These are phyloP conservation scores for Trebouxia gelatinosa DNA, from an alignment of 163 green algal species.

Conservation along the genomic window DNA sequence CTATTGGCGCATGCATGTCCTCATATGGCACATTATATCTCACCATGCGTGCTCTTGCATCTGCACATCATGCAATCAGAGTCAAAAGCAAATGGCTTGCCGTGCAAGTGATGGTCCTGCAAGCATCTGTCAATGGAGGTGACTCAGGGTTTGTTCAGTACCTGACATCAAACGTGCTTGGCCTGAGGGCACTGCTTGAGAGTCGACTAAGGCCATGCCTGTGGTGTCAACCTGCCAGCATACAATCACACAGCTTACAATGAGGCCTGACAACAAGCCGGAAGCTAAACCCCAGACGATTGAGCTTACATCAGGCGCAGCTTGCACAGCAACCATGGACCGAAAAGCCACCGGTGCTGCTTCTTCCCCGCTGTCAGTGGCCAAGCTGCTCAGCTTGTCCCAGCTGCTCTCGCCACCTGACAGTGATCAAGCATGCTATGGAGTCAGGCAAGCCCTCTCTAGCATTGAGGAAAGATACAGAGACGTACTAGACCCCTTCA, in stretches of 20 bases:
- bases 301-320: constrained; percentile 10
- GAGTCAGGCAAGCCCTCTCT: too few relatives aligned
- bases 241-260: background rate
- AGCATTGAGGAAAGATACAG: too few relatives aligned
- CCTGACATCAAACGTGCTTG: constrained; percentile 25
- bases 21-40: constrained; percentile 83
- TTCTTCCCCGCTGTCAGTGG: constrained; percentile 7
- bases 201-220: constrained; percentile 61
- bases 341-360: background rate
- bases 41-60: constrained; percentile 56
- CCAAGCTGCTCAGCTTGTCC: too few relatives aligned
- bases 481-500: too few relatives aligned
- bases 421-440: too few relatives aligned
- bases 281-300: background rate
- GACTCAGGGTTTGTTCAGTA: background rate
- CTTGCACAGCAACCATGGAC: constrained; percentile 6
- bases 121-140: background rate
- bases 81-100: background rate
- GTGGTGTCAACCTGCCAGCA: constrained; percentile 62
- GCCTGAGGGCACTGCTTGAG: constrained; percentile 45
- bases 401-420: too few relatives aligned
- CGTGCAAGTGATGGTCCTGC: background rate
- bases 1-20: constrained; percentile 81
- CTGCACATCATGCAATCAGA: constrained; percentile 39
- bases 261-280: background rate